A percentile compares a stretch with the other conserved stretches of the same genome.
Conservation (phyloP, 352 stramenopile species). For the Phytophthora vignae region DNA sequence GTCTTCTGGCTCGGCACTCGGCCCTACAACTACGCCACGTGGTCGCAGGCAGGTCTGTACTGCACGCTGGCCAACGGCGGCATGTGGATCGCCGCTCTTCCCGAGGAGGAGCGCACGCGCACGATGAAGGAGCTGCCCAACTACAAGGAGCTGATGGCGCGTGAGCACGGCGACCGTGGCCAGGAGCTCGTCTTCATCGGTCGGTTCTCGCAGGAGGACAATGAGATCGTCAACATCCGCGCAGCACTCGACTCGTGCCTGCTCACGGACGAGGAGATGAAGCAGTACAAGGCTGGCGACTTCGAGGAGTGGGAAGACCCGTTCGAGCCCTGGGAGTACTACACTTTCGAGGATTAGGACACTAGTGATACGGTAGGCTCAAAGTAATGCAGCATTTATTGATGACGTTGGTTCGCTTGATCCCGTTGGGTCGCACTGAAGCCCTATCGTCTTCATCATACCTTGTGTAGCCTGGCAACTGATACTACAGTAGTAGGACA, state of each 20-base stretch:
- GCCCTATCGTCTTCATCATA: too few species aligned
- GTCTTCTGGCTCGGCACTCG: conserved; percentile 69
- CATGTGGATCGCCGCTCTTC: conserved; percentile 65
- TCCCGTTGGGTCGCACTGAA: too few species aligned
- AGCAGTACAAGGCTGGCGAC: conserved; percentile 40
- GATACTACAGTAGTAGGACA: too few species aligned
- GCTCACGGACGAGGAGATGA: conserved; percentile 81
- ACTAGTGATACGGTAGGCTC: neutral
- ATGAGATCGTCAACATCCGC: conserved; percentile 71
- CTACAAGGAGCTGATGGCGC: conserved; percentile 58
- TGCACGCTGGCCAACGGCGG: conserved; percentile 67
- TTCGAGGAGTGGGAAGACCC: conserved; percentile 67
- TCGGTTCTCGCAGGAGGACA: conserved; percentile 56
- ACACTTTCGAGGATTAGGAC: conserved; percentile 61
- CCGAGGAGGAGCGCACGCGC: conserved; percentile 57
- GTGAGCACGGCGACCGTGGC: conserved; percentile 80
- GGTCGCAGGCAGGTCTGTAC: conserved; percentile 68
- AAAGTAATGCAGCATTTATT: neutral
- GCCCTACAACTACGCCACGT: conserved; percentile 63
- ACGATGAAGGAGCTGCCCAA: conserved; percentile 65
- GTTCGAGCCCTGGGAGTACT: conserved; percentile 73
- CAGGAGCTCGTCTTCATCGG: conserved; percentile 95
- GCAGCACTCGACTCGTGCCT: conserved; percentile 76
- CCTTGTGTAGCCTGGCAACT: too few species aligned
- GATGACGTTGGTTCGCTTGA: neutral